Conservation (phyloP, 768 basidiomycete genomes). For the Pseudohyphozyma bogoriensis region DNA sequence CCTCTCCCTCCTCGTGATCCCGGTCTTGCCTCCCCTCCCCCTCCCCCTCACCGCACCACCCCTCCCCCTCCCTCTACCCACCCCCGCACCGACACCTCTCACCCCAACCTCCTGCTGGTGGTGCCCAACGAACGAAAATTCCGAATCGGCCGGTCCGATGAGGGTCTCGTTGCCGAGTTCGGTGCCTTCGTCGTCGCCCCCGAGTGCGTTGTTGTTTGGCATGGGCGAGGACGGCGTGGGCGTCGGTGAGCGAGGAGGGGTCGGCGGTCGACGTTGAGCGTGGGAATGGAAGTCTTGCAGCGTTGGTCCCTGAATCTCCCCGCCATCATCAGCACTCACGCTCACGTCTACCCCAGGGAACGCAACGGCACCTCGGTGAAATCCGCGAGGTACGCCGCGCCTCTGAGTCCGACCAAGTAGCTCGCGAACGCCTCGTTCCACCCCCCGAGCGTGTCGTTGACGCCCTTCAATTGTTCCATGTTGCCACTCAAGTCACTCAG, state of each 20-base stretch:
- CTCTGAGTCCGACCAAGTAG: constrained; percentile 23
- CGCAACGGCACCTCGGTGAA: constrained; percentile 12
- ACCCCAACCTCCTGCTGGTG: background rate
- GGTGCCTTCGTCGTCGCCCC: background rate
- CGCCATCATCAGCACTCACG: too few species aligned
- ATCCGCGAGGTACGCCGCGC: constrained; percentile 29
- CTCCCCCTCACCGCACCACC: background rate
- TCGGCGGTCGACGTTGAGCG: background rate
- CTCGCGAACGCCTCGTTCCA: constrained; percentile 30
- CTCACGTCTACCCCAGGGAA: background rate
- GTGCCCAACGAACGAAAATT: constrained; percentile 15
- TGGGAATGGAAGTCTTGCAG: constrained; percentile 22
- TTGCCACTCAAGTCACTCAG: constrained; percentile 25
- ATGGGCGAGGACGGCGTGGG: background rate
- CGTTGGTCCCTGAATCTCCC: constrained; percentile 14
- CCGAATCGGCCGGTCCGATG: background rate
- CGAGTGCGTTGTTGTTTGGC: background rate
- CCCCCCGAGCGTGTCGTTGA: constrained; percentile 11
- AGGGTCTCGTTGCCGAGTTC: too few species aligned
- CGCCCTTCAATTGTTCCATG: constrained; percentile 3
- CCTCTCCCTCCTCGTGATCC: constrained; percentile 2
- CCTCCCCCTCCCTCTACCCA: background rate
- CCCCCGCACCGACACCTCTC: background rate
- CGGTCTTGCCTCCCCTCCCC: background rate
- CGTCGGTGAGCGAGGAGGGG: background rate